Base-by-base conservation (phyloP, 352 stramenopile genomes). In the Lagenidium giganteum region DNA sequence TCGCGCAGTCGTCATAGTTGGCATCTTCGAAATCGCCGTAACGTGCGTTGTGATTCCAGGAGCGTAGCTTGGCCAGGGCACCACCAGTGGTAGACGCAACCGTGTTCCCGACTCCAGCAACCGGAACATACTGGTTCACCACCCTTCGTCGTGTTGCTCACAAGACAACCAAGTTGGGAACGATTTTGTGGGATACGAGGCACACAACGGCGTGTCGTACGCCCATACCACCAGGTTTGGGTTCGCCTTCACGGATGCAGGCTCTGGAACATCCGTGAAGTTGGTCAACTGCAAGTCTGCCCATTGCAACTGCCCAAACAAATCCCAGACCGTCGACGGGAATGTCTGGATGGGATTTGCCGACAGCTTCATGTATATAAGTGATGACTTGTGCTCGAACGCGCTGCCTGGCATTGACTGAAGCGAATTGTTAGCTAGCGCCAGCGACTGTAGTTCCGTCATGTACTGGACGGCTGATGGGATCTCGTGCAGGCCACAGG, bases 231-330 rank as follows among this genome's bases (percentile, higher is more conserved):
- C 1, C 21, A 53, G 34, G 2, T n/a, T 28, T 0, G 26, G 37
- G 14, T 5, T 9, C 3, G 35, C 45, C 12, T 41, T 23, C 8
- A 40, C 45, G 4, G 20, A 27, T 21, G 46, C n/a, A 35, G 35
- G 46, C n/a, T 37, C 21, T n/a, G 45, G 45, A 8, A 53, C 30
- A 12, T 12, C 30, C 22, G 45, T 46, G 8, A 53, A 28, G 25
- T 53, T 53, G n/a, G 45, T 53, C 2, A 9, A 16, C 1, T 13
- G 4, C 0, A 53, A 1, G 1, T 22, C 40, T 16, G 46, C 34
- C 2, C 39, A 14, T 4, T 28, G n/a, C 14, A 18, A 27, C 12
- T 27, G 39, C 8, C 35, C 45, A 12, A 37, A 9, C 8, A 42
- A 27, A 1, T 24, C 23, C 47, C 47, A 54, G 9, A 54, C 11